Base-by-base conservation (phyloP, 1,284 basidiomycete species). In the Cutaneotrichosporon daszewskae region DNA sequence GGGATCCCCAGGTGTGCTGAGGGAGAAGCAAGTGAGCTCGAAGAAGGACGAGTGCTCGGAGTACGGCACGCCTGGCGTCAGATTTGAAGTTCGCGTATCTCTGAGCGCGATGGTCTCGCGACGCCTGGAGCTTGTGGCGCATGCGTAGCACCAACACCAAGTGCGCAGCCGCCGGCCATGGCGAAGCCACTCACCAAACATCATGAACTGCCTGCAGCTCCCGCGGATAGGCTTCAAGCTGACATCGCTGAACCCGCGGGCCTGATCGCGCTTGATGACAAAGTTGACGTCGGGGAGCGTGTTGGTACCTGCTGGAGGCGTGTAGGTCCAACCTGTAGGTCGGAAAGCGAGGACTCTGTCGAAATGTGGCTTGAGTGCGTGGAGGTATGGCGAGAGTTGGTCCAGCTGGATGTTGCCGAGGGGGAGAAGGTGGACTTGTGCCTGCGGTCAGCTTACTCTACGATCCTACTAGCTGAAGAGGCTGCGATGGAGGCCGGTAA, bases 11-110 rank as follows among this genome's bases (percentile, higher is more conserved):
- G 94, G 60, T 80, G 88, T 74, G 11, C 83, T 86, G 62, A 97
- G 76, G 4, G 89, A 88, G 62, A 97, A 97, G 60, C 86, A 95
- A 18, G 87, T 96, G 59, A 91, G 75, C 69, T 95, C 91, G 57
- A 85, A 85, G 70, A 95, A 95, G 26, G 86, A 90, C 38, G 87
- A 92, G 66, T 98, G 92, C 65, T 96, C 92, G 4, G 88, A 94
- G 65, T 96, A 96, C 4, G 94, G 94, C 13, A 97, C 87, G 24
- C 88, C 69, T 71, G 35, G 13, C 11, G 24, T 46, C 31, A 51
- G 40, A 26, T 32, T 6, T 14, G n/a, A n/a, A n/a, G n/a, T n/a
- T n/a, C n/a, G n/a, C n/a, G n/a, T n/a, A n/a, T n/a, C n/a, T n/a
- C n/a, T n/a, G n/a, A n/a, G n/a, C n/a, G n/a, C n/a, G n/a, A 22